phyloP scores from a whole-genome alignment of 1,139 yeast species.

The Suhomyces choctaworum region DNA sequence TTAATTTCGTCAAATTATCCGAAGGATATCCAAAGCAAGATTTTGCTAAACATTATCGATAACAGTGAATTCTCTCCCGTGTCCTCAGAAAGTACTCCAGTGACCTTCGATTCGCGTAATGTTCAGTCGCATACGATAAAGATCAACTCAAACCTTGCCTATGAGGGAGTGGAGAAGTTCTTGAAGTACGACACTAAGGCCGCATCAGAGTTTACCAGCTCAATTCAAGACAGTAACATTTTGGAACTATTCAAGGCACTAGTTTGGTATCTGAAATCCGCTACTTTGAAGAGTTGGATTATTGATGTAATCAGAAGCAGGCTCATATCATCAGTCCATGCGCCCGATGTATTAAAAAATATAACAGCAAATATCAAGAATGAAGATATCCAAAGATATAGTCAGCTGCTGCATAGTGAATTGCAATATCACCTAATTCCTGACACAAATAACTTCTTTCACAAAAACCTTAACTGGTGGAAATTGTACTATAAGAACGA shows the following conservation, averaged over 20 bases:
- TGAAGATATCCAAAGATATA: slow-evolving; percentile 31
- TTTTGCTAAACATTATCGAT: slow-evolving; percentile 41
- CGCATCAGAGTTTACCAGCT: slow-evolving; percentile 30
- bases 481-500: slow-evolving; percentile 45
- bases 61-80: slow-evolving; percentile 41
- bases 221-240: slow-evolving; percentile 38
- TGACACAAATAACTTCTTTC: slow-evolving; percentile 30
- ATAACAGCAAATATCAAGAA: slow-evolving; percentile 14
- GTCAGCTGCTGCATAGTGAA: slow-evolving; percentile 38
- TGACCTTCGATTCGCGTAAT: slow-evolving; percentile 20
- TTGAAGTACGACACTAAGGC: slow-evolving; percentile 35
- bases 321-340: slow-evolving; percentile 1
- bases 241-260: slow-evolving; percentile 37
- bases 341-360: slow-evolving; percentile 8
- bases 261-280: slow-evolving; percentile 29
- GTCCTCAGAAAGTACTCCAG: slow-evolving; percentile 35
- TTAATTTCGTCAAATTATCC: slow-evolving; percentile 18
- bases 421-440: slow-evolving; percentile 40
- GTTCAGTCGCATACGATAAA: slow-evolving; percentile 32
- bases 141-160: slow-evolving; percentile 33
- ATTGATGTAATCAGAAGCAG: slow-evolving; percentile 23
- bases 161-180: slow-evolving; percentile 34
- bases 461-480: slow-evolving; percentile 43
- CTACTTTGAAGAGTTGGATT: slow-evolving; percentile 27
- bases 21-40: slow-evolving; percentile 22